Evolutionary conservation across 805 yeast species (phyloP).

Genomic region (Tetrapisispora fleetii): DNA sequence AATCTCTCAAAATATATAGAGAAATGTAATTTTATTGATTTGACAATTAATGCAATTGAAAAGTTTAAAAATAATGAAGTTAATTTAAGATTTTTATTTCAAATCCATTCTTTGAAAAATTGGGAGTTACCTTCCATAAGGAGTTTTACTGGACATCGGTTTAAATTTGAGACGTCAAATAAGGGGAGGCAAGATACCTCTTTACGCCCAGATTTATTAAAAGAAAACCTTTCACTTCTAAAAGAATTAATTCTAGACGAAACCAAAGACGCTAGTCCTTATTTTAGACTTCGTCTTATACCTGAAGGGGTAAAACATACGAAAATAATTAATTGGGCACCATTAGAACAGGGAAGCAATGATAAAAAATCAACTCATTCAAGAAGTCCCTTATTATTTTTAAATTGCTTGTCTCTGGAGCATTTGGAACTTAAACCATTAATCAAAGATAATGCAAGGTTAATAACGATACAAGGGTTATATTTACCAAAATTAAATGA

Average conservation of each 20-base stretch:
- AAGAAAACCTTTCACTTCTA: slow-evolving; percentile 11
- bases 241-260: slow-evolving; percentile 12
- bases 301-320: slow-evolving; percentile 16
- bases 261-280: slow-evolving; percentile 19
- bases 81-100: slow-evolving; percentile 10
- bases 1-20: slow-evolving; percentile 2
- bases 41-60: slow-evolving; percentile 12
- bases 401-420: slow-evolving; percentile 13
- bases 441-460: slow-evolving; percentile 5
- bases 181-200: slow-evolving; percentile 8
- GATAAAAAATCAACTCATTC: background rate
- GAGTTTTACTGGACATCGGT: slow-evolving; percentile 19
- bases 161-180: slow-evolving; percentile 14
- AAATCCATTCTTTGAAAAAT: slow-evolving; percentile 19
- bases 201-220: slow-evolving; percentile 5
- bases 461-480: slow-evolving; percentile 15
- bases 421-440: slow-evolving; percentile 13
- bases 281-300: slow-evolving; percentile 15
- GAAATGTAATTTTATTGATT: slow-evolving; percentile 16
- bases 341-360: slow-evolving; percentile 4
- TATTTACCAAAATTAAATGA: slow-evolving; percentile 14
- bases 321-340: slow-evolving; percentile 19
- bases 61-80: slow-evolving; percentile 8
- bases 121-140: slow-evolving; percentile 16
- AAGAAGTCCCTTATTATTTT: slow-evolving; percentile 14